Evolutionary conservation across 441 rosid genomes (phyloP), one percentile per base, ranked within the genome.

Genomic region (Daphne laureola): DNA sequence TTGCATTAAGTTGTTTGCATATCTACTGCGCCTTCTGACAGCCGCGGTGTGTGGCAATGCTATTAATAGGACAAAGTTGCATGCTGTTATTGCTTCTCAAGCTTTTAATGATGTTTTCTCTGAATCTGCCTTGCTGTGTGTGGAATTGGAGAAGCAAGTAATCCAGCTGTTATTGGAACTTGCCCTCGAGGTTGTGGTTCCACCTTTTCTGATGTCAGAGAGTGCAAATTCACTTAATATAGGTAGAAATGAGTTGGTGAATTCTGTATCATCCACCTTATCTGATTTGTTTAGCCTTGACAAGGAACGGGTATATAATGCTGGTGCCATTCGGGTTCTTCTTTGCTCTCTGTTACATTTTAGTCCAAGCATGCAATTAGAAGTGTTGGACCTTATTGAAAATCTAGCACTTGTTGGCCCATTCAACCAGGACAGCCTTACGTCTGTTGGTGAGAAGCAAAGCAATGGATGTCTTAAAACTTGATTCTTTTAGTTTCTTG

Each of bases 71-170:
- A 72, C 69, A 66, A 91, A 88, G 65, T 70, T 91, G 60, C 96
- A 91, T 59, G 67, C 76, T 53, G 74, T 88, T 46, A 76, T 88
- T 64, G 76, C 78, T 27, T 92, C 98, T 48, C 95, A 84, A 54
- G 82, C 96, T 36, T 92, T 92, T 74, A 82, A 75, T 65, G 98
- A 91, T 71, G 93, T 86, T 71, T 80, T 92, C 51, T 66, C 74
- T 26, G 96, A 92, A 71, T 92, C 96, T 71, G 93, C 95, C 68
- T 78, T 92, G 89, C 77, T 92, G 53, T 86, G 83, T 63, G 84
- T 88, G 65, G 98, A 86, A 50, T 88, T 67, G 67, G 98, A 92
- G 78, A 92, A 80, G 78, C 91, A 82, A 81, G 91, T 92, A 48
- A 81, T 92, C 73, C 96, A 78, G 71, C 66, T 92, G 57, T 71